phyloP scores from a whole-genome alignment of 768 basidiomycete species.

The Crassisporium funariophilum region DNA sequence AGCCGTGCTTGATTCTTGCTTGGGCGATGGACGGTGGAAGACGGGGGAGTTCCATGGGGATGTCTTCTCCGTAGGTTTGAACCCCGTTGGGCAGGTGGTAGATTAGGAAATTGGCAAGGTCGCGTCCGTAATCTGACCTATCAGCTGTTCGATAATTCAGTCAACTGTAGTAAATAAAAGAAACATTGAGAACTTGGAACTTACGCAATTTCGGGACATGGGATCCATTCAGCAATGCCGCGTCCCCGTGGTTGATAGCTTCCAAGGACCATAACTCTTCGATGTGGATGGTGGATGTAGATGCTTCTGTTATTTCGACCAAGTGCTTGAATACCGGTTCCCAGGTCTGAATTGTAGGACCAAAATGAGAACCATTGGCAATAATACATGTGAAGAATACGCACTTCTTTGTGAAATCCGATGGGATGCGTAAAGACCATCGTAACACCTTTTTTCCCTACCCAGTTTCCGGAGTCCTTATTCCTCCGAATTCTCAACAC shows the following conservation, averaged over 20 bases:
- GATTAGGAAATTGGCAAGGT: conserved; percentile 28
- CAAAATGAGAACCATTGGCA: neutral
- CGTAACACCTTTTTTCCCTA: conserved; percentile 20
- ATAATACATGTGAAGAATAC: neutral
- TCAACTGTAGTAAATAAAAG: neutral
- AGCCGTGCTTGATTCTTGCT: conserved; percentile 17
- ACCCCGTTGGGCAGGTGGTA: conserved; percentile 21
- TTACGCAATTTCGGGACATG: conserved; percentile 25
- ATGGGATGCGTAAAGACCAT: conserved; percentile 25
- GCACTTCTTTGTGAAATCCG: conserved; percentile 30
- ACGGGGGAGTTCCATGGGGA: conserved; percentile 14
- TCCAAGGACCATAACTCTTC: conserved; percentile 30
- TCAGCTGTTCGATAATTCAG: conserved; percentile 16
- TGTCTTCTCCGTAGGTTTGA: conserved; percentile 15
- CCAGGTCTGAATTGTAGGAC: conserved; percentile 20
- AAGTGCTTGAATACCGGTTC: conserved; percentile 23
- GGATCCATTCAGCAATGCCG: conserved; percentile 21
- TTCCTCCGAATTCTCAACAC: conserved; percentile 24
- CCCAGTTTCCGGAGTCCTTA: neutral
- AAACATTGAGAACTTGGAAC: neutral
- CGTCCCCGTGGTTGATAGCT: conserved; percentile 27
- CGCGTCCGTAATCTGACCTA: conserved; percentile 27
- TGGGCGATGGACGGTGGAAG: conserved; percentile 3
- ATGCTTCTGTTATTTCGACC: conserved; percentile 23
- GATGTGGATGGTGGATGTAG: conserved; percentile 17